Base-by-base conservation (phyloP, 192 early-diverging fungal genomes). In the Thoreauomyces humboldtii region DNA sequence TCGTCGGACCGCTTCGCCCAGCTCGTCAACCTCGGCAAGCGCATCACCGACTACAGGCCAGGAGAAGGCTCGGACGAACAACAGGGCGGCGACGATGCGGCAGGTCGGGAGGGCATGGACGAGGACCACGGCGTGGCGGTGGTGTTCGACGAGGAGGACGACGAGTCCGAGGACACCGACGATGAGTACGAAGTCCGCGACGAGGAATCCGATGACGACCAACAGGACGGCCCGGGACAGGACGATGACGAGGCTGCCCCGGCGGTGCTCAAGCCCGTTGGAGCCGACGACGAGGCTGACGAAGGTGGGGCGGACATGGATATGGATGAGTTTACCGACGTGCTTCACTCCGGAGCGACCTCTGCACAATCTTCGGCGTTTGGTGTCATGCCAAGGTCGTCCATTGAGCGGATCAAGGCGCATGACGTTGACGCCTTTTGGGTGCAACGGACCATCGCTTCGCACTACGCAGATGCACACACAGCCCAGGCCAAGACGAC, bases 371-470 rank as follows among this genome's bases (percentile, higher is more conserved):
- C 19, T 2, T 52, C 50, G 17, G 50, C 19, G 19, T 52, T 52
- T 52, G 50, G 50, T 29, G 50, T 52, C 3, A 52, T 52, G 24
- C n/a, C n/a, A n/a, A n/a, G n/a, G n/a, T 15, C 50, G 15, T 31
- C 27, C 60, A 62, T 27, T 50, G 63, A 0, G 44, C 36, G 0
- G 33, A 21, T 6, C 21, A 77, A 57, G 63, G 85, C 91, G 9
- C 91, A 93, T 71, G 89, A 92, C 47, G 82, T 99, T 45, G 97
- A 99, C 74, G 91, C 95, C 6, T 99, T 98, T 70, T 99, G 94
- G 94, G 82, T 96, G 5, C 97, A 98, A 67, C 88, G 95, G 34
- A 81, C 84, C 33, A 81, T 99, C 28, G 77, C 90, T 22, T 66
- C 78, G n/a, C 83, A 89, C 61, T 96, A 92, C 76, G 29, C 51